These are phyloP conservation scores for Globisporangium spinosum DNA, from an alignment of 352 stramenopile genomes.

Conservation along the genomic window DNA sequence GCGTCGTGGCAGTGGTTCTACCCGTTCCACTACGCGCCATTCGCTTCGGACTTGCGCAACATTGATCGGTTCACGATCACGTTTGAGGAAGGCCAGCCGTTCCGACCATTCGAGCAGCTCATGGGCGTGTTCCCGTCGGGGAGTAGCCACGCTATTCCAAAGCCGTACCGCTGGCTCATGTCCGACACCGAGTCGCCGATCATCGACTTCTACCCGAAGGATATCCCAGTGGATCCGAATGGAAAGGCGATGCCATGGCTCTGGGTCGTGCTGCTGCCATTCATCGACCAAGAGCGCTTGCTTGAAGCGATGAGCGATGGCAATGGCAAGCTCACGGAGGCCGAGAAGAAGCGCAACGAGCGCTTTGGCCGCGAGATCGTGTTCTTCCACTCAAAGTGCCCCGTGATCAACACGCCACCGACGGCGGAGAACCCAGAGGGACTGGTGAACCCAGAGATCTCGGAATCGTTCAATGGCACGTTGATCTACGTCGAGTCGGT, in stretches of 20 bases:
- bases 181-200: slow-evolving; percentile 94
- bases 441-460: slow-evolving; percentile 43
- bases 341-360: slow-evolving; percentile 83
- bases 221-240: slow-evolving; percentile 97
- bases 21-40: slow-evolving; percentile 98
- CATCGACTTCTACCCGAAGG: slow-evolving; percentile 95
- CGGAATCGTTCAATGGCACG: slow-evolving; percentile 64
- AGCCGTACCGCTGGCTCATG: slow-evolving; percentile 95
- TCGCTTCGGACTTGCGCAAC: slow-evolving; percentile 91
- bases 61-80: slow-evolving; percentile 88
- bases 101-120: slow-evolving; percentile 97
- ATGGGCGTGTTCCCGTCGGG: slow-evolving; percentile 97
- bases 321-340: slow-evolving; percentile 61
- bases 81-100: slow-evolving; percentile 94
- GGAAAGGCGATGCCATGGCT: slow-evolving; percentile 98
- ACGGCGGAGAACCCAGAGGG: slow-evolving; percentile 40
- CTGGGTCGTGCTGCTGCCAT: slow-evolving; percentile 97
- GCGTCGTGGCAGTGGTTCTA: slow-evolving; percentile 99
- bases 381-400: slow-evolving; percentile 76
- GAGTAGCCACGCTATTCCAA: slow-evolving; percentile 92
- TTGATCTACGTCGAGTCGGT: slow-evolving; percentile 70
- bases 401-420: slow-evolving; percentile 38
- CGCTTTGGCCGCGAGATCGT: slow-evolving; percentile 80
- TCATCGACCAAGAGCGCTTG: slow-evolving; percentile 97
- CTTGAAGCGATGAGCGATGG: slow-evolving; percentile 83